Conservation (phyloP, 75 land plant species). For the Pinus tabuliformis region DNA sequence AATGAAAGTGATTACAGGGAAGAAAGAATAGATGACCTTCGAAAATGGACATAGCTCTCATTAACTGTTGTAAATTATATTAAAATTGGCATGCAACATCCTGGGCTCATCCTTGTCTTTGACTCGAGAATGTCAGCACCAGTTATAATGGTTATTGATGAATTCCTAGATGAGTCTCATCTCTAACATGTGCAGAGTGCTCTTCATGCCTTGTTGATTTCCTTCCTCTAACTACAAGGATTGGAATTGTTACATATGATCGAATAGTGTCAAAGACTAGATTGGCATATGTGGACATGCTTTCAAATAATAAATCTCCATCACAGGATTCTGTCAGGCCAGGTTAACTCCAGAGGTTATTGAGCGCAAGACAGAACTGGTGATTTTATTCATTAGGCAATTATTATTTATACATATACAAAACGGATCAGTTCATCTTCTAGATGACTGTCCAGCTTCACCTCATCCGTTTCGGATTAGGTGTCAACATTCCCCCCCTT, state of each 20-base stretch:
- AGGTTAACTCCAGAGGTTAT: too few species aligned
- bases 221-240: conserved; percentile 49
- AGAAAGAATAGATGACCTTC: conserved; percentile 62
- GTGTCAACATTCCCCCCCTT: too few species aligned
- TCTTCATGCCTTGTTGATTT: neutral
- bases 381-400: too few species aligned
- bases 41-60: conserved; percentile 69
- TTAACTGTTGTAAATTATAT: conserved; percentile 84
- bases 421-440: too few species aligned
- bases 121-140: conserved; percentile 80
- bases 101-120: conserved; percentile 75
- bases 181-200: too few species aligned
- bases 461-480: too few species aligned
- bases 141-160: conserved; percentile 81
- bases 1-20: conserved; percentile 84
- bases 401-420: too few species aligned
- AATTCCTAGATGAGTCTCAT: conserved; percentile 18
- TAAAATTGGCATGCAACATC: conserved; percentile 53
- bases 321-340: conserved; percentile 19
- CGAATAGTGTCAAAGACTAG: conserved; percentile 60
- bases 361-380: too few species aligned
- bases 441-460: too few species aligned
- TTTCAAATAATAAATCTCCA: conserved; percentile 70
- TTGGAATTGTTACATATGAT: conserved; percentile 89
- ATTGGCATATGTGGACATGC: conserved; percentile 39